phyloP scores from a whole-genome alignment of 306 rosid genomes.

The Medicago truncatula region DNA sequence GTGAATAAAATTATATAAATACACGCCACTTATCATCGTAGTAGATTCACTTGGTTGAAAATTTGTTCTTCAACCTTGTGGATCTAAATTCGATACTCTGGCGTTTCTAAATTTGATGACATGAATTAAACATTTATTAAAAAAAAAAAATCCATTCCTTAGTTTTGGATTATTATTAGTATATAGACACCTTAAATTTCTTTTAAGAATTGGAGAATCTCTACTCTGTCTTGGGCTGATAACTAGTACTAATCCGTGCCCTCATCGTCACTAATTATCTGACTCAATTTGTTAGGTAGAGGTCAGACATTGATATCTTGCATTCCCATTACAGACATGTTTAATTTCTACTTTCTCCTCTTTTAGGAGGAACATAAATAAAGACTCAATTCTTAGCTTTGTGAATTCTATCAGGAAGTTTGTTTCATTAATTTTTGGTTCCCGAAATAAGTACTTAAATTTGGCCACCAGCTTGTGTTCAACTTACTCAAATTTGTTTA shows the following conservation, averaged over 20 bases:
- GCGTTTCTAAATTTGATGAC: too few relatives aligned
- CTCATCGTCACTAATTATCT: background rate
- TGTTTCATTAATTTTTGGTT: slow-evolving; percentile 17
- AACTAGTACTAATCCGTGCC: background rate
- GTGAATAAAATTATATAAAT: too few relatives aligned
- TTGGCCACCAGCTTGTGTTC: background rate
- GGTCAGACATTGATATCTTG: slow-evolving; percentile 19
- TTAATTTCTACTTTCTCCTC: slow-evolving; percentile 29
- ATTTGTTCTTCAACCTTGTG: too few relatives aligned
- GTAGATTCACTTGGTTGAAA: too few relatives aligned
- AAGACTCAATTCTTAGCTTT: background rate
- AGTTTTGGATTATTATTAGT: too few relatives aligned
- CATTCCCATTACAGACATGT: background rate
- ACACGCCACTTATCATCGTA: too few relatives aligned
- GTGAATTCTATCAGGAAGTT: slow-evolving; percentile 19
- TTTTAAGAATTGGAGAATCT: background rate
- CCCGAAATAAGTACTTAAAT: background rate
- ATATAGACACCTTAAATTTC: too few relatives aligned
- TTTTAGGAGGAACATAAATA: slow-evolving; percentile 8
- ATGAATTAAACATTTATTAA: too few relatives aligned
- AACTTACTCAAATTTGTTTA: background rate
- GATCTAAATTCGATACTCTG: too few relatives aligned
- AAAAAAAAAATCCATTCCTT: too few relatives aligned
- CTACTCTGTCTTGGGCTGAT: background rate
- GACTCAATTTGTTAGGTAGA: slow-evolving; percentile 3